Conservation (phyloP, 257 asterid genomes). For the Hygrophila difformis region DNA sequence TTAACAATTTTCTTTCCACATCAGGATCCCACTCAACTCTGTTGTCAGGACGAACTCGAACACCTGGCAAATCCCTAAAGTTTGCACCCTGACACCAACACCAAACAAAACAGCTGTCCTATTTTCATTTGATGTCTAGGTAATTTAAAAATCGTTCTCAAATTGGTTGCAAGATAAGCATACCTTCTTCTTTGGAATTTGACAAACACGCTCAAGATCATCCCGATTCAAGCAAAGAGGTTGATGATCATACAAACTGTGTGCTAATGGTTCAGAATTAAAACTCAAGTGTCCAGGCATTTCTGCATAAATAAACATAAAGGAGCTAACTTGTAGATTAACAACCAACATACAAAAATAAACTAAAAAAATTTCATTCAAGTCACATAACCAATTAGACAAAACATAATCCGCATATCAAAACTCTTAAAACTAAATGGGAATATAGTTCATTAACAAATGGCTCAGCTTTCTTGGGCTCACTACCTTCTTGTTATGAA, state of each 20-base stretch:
- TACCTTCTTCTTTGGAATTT: conserved; percentile 70
- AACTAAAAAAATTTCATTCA: too few relatives aligned
- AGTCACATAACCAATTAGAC: too few relatives aligned
- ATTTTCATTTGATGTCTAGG: background rate
- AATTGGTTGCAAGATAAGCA: background rate
- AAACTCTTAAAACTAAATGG: too few relatives aligned
- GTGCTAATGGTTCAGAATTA: conserved; percentile 12
- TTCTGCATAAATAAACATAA: conserved; percentile 23
- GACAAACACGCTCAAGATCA: conserved; percentile 58
- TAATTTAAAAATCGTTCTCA: background rate
- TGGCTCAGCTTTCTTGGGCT: too few relatives aligned
- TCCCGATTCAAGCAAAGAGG: conserved; percentile 51
- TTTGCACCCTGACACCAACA: conserved; percentile 68
- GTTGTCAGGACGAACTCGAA: conserved; percentile 44
- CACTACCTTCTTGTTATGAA: too few relatives aligned
- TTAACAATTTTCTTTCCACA: conserved; percentile 28
- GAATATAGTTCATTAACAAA: too few relatives aligned
- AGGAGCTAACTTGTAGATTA: background rate
- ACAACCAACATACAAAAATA: too few relatives aligned
- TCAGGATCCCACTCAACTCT: conserved; percentile 63
- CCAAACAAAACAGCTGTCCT: background rate
- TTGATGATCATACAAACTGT: conserved; percentile 54
- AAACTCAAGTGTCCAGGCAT: conserved; percentile 41
- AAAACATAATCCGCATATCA: too few relatives aligned
- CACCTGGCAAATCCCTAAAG: conserved; percentile 65